Base-by-base conservation (phyloP, 176 grass and related monocot genomes). In the Juncus effusus region DNA sequence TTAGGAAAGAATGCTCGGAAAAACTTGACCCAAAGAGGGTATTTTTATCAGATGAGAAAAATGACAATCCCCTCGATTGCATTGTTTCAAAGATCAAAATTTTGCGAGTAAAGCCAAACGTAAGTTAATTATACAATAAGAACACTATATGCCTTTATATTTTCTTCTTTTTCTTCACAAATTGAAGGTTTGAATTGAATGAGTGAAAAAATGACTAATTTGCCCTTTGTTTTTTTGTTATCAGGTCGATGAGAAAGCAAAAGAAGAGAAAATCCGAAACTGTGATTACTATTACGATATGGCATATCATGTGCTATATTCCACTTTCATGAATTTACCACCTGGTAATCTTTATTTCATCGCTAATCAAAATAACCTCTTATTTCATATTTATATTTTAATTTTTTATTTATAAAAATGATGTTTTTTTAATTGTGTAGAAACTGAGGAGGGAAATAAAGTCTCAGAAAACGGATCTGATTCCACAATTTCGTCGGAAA, bases 31-130 rank as follows among this genome's bases (percentile, higher is more conserved):
- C 71, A 10, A 91, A 60, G 50, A 86, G 93, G 28, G 70, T 97
- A 54, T 97, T 97, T 19, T 82, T 97, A 45, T 97, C 84, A 0
- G 85, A 92, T n/a, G 93, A 92, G 49, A 97, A 83, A 50, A 97
- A 97, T 52, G 85, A 92, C 4, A 97, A 97, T 63, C 40, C 66
- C 2, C 72, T 97, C n/a, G 88, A 97, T 10, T 97, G 88, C 60
- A 75, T 97, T 0, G 86, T 85, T 0, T 57, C 82, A 0, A 97
- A 79, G 61, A 47, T 97, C 3, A 85, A 78, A 59, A 97, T 97
- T 44, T 15, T 78, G 3, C 51, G 71, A 16, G 68, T 84, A 38
- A 75, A 80, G 55, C 88, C 93, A 13, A 97, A 89, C 78, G 93
- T 97, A 84, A 79, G 82, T 56, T 42, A 38, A 67, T 47, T 28